Evolutionary conservation across 345 rosid genomes (phyloP).

Genomic region (Eucalyptus urophylla): DNA sequence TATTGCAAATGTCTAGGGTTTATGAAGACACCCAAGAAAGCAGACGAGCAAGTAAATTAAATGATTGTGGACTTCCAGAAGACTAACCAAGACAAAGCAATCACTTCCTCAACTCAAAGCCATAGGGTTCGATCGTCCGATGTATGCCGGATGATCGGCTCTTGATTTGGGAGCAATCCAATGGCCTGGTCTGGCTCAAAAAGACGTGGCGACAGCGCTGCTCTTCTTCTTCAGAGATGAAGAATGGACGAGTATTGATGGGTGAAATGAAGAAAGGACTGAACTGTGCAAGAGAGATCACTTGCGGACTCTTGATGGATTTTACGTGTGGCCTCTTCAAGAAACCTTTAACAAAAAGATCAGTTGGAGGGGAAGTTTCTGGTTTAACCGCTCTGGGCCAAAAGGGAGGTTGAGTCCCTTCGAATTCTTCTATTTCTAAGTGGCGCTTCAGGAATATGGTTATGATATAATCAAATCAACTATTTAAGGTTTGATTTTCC

Average conservation of each 20-base stretch:
- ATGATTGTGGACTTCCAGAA: not conserved
- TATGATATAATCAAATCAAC: not conserved
- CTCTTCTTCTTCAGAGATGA: not conserved
- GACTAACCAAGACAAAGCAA: not conserved
- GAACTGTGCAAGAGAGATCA: not conserved
- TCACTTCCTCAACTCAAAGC: not conserved
- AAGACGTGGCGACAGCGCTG: not conserved
- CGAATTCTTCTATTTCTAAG: not conserved
- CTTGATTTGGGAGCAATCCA: not conserved
- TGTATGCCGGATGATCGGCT: not conserved
- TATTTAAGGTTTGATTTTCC: not conserved
- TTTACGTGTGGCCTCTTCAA: not conserved
- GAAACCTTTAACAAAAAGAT: not conserved
- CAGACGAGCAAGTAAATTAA: not conserved
- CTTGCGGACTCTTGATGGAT: not conserved
- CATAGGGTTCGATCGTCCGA: not conserved
- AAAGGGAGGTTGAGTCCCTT: not conserved
- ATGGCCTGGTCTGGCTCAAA: no score
- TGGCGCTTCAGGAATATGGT: not conserved
- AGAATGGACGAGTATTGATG: not conserved
- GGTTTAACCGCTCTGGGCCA: not conserved
- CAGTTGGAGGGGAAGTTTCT: not conserved
- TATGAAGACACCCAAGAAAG: not conserved
- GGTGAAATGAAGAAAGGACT: not conserved
- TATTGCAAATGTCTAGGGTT: not conserved